A percentile compares a stretch with the other conserved stretches of the same genome.
Evolutionary conservation across 495 filamentous ascomycete genomes (phyloP).

Genomic region (Neurospora discreta): DNA sequence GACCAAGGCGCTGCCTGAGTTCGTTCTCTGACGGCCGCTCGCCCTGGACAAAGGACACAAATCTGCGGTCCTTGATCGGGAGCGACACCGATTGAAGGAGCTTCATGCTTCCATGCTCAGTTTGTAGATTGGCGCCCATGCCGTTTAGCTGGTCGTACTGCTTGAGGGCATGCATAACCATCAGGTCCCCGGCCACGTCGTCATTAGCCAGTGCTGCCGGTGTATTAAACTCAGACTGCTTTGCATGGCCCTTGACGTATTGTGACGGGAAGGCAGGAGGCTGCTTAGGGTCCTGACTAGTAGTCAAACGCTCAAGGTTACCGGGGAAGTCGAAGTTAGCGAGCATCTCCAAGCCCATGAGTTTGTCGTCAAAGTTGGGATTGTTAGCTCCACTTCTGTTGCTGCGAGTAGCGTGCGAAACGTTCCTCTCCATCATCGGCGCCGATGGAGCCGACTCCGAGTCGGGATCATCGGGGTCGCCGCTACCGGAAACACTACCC

Average conservation of each 20-base stretch:
- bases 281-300: constrained; percentile 40
- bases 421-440: constrained; percentile 58
- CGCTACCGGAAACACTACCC: constrained; percentile 42
- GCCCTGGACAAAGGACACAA: constrained; percentile 30
- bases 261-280: constrained; percentile 49
- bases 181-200: constrained; percentile 48
- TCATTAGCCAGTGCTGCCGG: constrained; percentile 43
- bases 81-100: constrained; percentile 31
- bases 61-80: constrained; percentile 24
- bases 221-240: constrained; percentile 29
- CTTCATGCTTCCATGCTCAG: constrained; percentile 32
- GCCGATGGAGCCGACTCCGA: constrained; percentile 42
- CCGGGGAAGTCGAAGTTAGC: constrained; percentile 53
- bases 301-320: constrained; percentile 35
- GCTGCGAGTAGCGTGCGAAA: constrained; percentile 63
- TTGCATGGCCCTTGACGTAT: constrained; percentile 36
- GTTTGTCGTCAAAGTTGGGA: constrained; percentile 42
- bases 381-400: constrained; percentile 47
- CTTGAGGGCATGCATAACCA: constrained; percentile 41
- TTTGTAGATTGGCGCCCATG: constrained; percentile 30
- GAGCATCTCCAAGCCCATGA: constrained; percentile 48
- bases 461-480: constrained; percentile 31
- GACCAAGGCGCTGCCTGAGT: constrained; percentile 28
- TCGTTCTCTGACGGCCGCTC: constrained; percentile 32
- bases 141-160: constrained; percentile 33